A percentile compares a stretch with the other conserved stretches of the same genome.
These are phyloP conservation scores for Detonula confervacea DNA, from an alignment of 352 stramenopile genomes.

Conservation along the genomic window DNA sequence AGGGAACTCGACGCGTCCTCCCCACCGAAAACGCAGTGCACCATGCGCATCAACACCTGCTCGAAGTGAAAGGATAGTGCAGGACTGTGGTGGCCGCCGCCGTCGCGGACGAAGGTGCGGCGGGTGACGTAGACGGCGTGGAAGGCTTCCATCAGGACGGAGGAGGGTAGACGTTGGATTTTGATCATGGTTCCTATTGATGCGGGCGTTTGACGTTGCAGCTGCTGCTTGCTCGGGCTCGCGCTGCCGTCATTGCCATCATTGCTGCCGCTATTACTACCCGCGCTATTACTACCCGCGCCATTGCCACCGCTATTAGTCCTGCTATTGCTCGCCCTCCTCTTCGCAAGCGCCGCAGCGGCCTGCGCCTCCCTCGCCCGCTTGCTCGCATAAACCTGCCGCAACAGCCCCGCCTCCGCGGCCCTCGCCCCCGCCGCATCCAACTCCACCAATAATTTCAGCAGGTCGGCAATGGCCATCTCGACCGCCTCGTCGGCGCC, in stretches of 20 bases:
- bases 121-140: conserved; percentile 78
- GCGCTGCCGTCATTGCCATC: conserved; percentile 7
- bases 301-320: no score
- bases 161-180: conserved; percentile 33
- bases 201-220: background rate
- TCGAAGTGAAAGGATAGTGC: conserved; percentile 83
- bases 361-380: conserved; percentile 2
- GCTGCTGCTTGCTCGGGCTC: background rate
- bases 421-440: conserved; percentile 36
- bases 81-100: conserved; percentile 56
- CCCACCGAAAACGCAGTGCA: conserved; percentile 62
- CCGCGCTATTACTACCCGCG: no score
- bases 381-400: conserved; percentile 9
- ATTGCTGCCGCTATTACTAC: no score
- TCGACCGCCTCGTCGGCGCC: conserved; percentile 83
- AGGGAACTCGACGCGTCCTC: conserved; percentile 23
- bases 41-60: conserved; percentile 73
- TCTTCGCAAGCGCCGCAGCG: background rate
- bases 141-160: conserved; percentile 74
- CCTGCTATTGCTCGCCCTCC: no score
- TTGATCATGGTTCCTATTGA: conserved; percentile 7
- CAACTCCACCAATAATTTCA: conserved; percentile 68
- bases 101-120: conserved; percentile 69
- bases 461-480: conserved; percentile 83
- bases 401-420: conserved; percentile 18